Base-by-base conservation (phyloP, 495 filamentous ascomycete species). In the Choiromyces venosus region DNA sequence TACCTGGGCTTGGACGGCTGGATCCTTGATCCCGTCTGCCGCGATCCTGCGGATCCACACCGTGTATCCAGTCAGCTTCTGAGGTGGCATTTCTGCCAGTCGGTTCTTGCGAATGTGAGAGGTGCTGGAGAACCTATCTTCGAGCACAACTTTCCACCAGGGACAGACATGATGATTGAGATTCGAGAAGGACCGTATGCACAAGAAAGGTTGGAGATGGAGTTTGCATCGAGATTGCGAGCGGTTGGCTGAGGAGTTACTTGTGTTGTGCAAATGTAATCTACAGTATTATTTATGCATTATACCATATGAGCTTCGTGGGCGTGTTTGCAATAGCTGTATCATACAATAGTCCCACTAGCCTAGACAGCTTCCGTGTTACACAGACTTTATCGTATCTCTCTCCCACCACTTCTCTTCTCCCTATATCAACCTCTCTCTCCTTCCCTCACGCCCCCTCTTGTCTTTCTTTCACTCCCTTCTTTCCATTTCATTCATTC, bases 81-180 rank as follows among this genome's bases (percentile, higher is more conserved):
- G 0, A 39, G 79, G 6, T 82, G 75, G 81, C 73, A 82, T 33
- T 82, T 82, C 42, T 37, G 78, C 2, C 78, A 82, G 65, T 73
- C 72, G 21, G 78, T 82, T 10, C 73, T 82, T 39, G 75, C 73
- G 5, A 82, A 82, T 44, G 75, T 82, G 73, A 76, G 73, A 71
- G 74, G 79, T 69, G 76, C 79, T n/a, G 81, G 81, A 18, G 81
- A 81, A 61, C 79, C 79, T 6, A 70, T 81, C 14, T 80, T 81
- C 40, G 74, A 81, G 56, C 74, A 81, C 56, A 76, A 82, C 70
- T 80, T 82, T 46, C 74, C 74, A 14, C 77, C 77, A 68, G 71
- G 75, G 37, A 71, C 68, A 7, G 79, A 81, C 67, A 82, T 76
- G 69, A 70, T 80, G 65, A 67, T 35, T 21, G 77, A 66, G 69